phyloP scores from a whole-genome alignment of 345 rosid genomes.

The Noccaea bulbosa region DNA sequence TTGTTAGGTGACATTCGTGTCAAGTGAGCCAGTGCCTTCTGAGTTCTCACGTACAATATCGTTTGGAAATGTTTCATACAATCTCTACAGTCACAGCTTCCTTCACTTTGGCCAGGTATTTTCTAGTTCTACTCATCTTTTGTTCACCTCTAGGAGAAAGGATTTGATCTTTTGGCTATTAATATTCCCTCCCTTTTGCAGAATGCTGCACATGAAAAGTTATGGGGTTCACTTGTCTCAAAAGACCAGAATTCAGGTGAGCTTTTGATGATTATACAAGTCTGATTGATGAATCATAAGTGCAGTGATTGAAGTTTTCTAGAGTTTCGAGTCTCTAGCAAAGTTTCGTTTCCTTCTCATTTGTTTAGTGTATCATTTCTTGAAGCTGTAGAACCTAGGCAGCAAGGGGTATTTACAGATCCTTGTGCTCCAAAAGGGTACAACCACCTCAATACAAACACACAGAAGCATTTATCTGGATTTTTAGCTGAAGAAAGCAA shows the following conservation, averaged over 20 bases:
- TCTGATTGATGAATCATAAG: background rate
- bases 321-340: background rate
- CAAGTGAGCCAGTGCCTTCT: conserved; percentile 71
- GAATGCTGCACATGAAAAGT: conserved; percentile 83
- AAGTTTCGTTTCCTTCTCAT: background rate
- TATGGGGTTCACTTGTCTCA: conserved; percentile 66
- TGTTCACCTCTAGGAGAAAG: too few species aligned
- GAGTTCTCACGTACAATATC: conserved; percentile 68
- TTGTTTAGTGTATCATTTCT: conserved; percentile 14
- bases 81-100: conserved; percentile 92
- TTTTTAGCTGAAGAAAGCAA: conserved; percentile 50
- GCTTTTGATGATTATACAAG: background rate
- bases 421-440: conserved; percentile 96
- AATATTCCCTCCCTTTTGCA: conserved; percentile 46
- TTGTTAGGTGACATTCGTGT: conserved; percentile 79
- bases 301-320: conserved; percentile 2
- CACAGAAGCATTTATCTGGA: conserved; percentile 55
- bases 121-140: conserved; percentile 9
- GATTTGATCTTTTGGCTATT: conserved; percentile 26
- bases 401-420: conserved; percentile 50
- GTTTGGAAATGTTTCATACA: conserved; percentile 77
- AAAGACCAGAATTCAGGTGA: conserved; percentile 56
- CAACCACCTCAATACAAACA: conserved; percentile 40
- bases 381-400: conserved; percentile 55
- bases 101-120: conserved; percentile 95